Percentiles rank a stretch among this genome's conserved stretches.
Conservation (phyloP, 1,139 yeast genomes). For the Pichia sp. region DNA sequence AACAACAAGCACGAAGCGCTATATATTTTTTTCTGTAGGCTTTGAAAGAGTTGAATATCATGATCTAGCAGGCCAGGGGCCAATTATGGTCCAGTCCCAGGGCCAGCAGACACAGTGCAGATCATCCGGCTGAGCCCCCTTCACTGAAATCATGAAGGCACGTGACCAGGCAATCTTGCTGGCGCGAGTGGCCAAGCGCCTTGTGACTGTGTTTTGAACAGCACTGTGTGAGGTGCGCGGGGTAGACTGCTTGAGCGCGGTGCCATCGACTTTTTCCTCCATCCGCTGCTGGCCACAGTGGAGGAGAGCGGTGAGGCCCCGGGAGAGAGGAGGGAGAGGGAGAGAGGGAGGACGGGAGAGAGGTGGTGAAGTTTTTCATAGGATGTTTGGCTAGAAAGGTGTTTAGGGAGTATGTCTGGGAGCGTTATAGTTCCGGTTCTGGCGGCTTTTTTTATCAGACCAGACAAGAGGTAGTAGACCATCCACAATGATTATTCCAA, state of each 20-base stretch:
- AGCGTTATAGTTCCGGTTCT: neutral
- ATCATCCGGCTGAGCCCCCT: no score
- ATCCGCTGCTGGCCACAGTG: neutral
- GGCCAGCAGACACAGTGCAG: no score
- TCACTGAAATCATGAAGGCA: no score
- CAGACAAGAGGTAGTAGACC: conserved; percentile 10
- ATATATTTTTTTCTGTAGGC: neutral
- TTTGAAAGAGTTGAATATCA: neutral
- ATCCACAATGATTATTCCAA: conserved; percentile 93
- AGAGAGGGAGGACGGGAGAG: conserved; percentile 3
- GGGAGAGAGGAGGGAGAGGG: conserved; percentile 3
- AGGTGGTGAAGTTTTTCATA: conserved; percentile 8
- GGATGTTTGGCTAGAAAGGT: neutral
- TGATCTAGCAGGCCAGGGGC: no score
- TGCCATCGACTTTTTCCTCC: neutral
- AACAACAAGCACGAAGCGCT: neutral
- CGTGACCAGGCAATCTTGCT: neutral
- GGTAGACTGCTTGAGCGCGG: neutral
- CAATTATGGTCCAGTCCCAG: neutral
- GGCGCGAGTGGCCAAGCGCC: neutral
- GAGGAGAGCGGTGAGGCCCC: neutral
- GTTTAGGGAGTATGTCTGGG: neutral
- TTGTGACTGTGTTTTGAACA: neutral
- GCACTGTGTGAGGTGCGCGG: neutral
- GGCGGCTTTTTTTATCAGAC: neutral